Base-by-base conservation (phyloP, 257 asterid genomes). In the Nicotiana benthamiana region DNA sequence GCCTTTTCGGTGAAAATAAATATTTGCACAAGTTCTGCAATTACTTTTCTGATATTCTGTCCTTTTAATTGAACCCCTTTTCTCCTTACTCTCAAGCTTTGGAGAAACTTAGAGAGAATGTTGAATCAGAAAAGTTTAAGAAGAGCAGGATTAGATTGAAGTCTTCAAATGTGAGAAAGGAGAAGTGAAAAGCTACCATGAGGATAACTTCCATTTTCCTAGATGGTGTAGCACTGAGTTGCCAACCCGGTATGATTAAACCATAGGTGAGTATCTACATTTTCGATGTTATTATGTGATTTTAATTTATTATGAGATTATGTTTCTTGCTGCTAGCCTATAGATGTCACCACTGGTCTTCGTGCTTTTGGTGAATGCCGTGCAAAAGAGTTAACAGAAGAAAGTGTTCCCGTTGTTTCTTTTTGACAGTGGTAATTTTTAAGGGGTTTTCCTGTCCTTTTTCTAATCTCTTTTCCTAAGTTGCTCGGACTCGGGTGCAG, bases 41-140 rank as follows among this genome's bases (percentile, higher is more conserved):
- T 46, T 24, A 72, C 78, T 43, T 40, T 7, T 72, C 34, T 5
- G 63, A n/a, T 77, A 54, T 34, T 18, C 17, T 63, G 64, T 22
- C 43, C 53, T 65, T 48, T 60, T 22, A 53, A 57, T 75, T 18
- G 63, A 18, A 32, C 79, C 43, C 68, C 65, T 20, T 59, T 20
- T 59, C 46, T 64, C 93, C 3, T 15, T 46, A n/a, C 46, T 26
- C 57, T 72, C 78, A 43, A 94, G 98, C 96, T 22, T 86, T 93
- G 96, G 92, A 82, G 85, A 90, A 87, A 86, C 82, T 93, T 88
- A 90, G 88, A 87, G 94, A 88, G 88, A 87, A 86, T 40, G 87
- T 91, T 59, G 83, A 87, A 84, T 85, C 95, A 20, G 93, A 89
- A 83, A 85, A 65, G 77, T 79, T 66, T 76, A 80, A 83, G 75